Conservation (phyloP, 2,329 filamentous ascomycete genomes). For the Pyricularia sp. region DNA sequence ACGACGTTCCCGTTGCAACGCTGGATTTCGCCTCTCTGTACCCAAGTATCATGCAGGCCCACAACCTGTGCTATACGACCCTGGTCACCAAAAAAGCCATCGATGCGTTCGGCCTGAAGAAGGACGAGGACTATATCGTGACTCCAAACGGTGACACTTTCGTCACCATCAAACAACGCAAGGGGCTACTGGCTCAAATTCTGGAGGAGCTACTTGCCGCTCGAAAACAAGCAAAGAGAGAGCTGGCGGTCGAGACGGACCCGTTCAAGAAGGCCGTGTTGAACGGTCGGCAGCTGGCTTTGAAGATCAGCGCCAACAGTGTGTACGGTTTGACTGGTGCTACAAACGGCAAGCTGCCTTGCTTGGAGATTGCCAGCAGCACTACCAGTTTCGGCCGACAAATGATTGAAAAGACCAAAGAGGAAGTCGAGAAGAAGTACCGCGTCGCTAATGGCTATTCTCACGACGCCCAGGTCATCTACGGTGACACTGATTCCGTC, state of each 20-base stretch:
- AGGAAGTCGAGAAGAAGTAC: conserved; percentile 86
- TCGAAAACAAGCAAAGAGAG: conserved; percentile 88
- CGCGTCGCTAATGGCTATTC: conserved; percentile 89
- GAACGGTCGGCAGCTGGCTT: conserved; percentile 89
- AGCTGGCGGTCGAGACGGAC: conserved; percentile 80
- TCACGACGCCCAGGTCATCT: conserved; percentile 94
- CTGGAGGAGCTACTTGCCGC: conserved; percentile 86
- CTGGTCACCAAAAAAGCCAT: conserved; percentile 70
- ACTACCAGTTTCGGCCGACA: conserved; percentile 95
- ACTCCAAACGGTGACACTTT: conserved; percentile 94
- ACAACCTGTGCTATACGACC: conserved; percentile 97
- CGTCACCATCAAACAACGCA: conserved; percentile 77
- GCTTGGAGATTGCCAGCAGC: conserved; percentile 89
- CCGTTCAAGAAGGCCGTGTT: conserved; percentile 96
- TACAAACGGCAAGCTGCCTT: conserved; percentile 90
- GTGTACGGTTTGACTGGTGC: conserved; percentile 97
- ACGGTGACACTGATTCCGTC: conserved; percentile 97
- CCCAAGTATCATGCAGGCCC: conserved; percentile 96
- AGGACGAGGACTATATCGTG: conserved; percentile 92
- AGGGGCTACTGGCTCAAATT: conserved; percentile 90
- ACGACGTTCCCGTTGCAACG: conserved; percentile 89
- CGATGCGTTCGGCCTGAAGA: conserved; percentile 66
- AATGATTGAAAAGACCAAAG: conserved; percentile 98
- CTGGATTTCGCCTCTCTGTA: conserved; percentile 98
- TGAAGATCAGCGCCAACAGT: conserved; percentile 96